Conservation (phyloP, 176 grass and related monocot genomes). For the Stipa capillata region DNA sequence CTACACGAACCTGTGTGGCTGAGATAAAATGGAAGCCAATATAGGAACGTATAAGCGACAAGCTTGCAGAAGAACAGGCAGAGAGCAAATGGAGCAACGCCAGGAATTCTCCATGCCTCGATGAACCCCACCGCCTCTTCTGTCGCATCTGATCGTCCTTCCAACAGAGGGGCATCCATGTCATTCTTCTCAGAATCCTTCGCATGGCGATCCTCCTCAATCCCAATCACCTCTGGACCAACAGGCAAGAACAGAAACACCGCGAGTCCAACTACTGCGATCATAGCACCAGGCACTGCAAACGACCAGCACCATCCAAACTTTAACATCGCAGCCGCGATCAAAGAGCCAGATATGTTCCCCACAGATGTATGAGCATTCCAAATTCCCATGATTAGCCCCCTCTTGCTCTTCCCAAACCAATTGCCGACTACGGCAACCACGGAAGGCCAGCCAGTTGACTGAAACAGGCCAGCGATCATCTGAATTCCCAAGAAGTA, state of each 20-base stretch:
- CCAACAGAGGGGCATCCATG: slow-evolving; percentile 36
- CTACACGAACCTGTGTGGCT: slow-evolving; percentile 74
- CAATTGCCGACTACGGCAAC: slow-evolving; percentile 73
- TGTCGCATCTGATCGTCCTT: neutral
- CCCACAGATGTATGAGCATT: slow-evolving; percentile 72
- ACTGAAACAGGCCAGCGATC: slow-evolving; percentile 70
- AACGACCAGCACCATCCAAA: slow-evolving; percentile 77
- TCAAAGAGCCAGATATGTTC: slow-evolving; percentile 66
- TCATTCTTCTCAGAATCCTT: slow-evolving; percentile 40
- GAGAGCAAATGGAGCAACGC: slow-evolving; percentile 69
- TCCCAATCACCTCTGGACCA: slow-evolving; percentile 50
- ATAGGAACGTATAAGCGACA: slow-evolving; percentile 79
- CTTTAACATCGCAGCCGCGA: slow-evolving; percentile 60
- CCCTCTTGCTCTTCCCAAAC: slow-evolving; percentile 89
- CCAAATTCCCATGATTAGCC: slow-evolving; percentile 81
- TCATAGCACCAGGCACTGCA: slow-evolving; percentile 43
- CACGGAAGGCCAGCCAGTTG: slow-evolving; percentile 69
- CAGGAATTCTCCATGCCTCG: slow-evolving; percentile 74
- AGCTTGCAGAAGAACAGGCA: slow-evolving; percentile 89
- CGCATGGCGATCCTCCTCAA: slow-evolving; percentile 31
- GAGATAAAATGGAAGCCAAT: slow-evolving; percentile 87
- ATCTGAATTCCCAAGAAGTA: slow-evolving; percentile 68
- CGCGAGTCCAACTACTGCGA: slow-evolving; percentile 38
- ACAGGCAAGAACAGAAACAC: slow-evolving; percentile 66
- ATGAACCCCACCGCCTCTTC: slow-evolving; percentile 63